Evolutionary conservation across 2,329 filamentous ascomycete species (phyloP).

Genomic region (Aureobasidium leucospermi): DNA sequence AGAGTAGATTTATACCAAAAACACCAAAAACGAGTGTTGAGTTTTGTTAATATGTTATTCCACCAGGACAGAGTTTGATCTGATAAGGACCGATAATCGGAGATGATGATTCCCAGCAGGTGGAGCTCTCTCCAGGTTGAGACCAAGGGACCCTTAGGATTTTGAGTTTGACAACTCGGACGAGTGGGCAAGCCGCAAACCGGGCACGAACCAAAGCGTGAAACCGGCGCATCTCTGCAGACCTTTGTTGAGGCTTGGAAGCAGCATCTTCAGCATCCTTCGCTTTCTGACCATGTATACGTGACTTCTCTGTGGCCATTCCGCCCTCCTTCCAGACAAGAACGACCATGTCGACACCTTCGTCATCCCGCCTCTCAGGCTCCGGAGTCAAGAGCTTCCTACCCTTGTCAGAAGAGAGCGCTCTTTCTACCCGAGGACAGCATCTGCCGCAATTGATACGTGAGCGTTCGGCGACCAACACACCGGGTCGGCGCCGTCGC

Average conservation of each 20-base stretch:
- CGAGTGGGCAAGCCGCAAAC: background rate
- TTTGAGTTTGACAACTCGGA: background rate
- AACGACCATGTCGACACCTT: constrained; percentile 5
- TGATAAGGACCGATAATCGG: constrained; percentile 4
- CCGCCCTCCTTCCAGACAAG: background rate
- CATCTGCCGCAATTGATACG: constrained; percentile 31
- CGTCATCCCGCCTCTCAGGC: background rate
- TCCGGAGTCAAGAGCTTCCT: constrained; percentile 34
- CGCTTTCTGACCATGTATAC: background rate
- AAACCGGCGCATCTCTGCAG: background rate
- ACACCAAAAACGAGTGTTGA: background rate
- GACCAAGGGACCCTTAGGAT: background rate
- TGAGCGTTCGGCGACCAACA: constrained; percentile 20
- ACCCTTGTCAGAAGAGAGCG: constrained; percentile 32
- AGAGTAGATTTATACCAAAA: constrained; percentile 4
- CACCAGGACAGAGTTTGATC: background rate
- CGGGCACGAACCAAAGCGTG: background rate
- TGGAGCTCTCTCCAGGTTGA: constrained; percentile 1
- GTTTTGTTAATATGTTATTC: background rate
- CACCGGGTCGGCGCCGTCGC: constrained; percentile 12
- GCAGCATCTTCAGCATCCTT: background rate
- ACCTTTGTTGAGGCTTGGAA: background rate
- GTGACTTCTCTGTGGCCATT: background rate
- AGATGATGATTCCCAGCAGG: background rate
- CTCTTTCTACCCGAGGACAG: constrained; percentile 38